Evolutionary conservation across 78 protist species (phyloP), one percentile per base, ranked within the genome.

Genomic region (Creolimax fragrantissima): DNA sequence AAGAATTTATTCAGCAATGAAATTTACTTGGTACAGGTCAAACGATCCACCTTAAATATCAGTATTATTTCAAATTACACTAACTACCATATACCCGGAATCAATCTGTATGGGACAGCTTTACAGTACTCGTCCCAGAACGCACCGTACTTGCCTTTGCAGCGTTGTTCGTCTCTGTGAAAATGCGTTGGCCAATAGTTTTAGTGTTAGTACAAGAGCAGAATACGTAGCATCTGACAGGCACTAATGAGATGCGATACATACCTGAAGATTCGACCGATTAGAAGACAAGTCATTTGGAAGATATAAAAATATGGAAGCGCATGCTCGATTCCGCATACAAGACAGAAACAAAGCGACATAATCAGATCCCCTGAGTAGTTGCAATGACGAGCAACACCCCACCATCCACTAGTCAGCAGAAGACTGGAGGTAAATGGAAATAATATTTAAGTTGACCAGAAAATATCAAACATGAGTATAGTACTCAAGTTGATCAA

Each of bases 351-450:
- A 3, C 96, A 85, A 85, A 83, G 84, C 32, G 93, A 81, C 90
- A 96, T 41, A 47, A 97, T 43, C 94, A 90, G 85, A 41, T 97
- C 98, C 58, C 98, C 98, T 5, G 94, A 43, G 96, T 98, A 98
- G 94, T 98, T 98, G 44, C 94, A 81, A 90, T 98, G 95, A 36
- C 98, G 94, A 41, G 96, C 95, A 58, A 93, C n/a, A 43, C 99
- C 99, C 99, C 99, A 98, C 95, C 94, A 97, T 89, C 99, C 98
- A 2, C 96, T 92, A 81, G 41, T 32, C 47, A 98, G 37, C 35
- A 97, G 94, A 43, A 39, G 17, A 42, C 93, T 58, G 45, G 92
- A 93, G 83, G 90, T 45, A 85, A n/a, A n/a, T n/a, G n/a, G n/a
- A n/a, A n/a, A n/a, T 84, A 83, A 58, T 95, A 93, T 43, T 17